phyloP scores from a whole-genome alignment of 352 stramenopile species.

The Globisporangium parvum region DNA sequence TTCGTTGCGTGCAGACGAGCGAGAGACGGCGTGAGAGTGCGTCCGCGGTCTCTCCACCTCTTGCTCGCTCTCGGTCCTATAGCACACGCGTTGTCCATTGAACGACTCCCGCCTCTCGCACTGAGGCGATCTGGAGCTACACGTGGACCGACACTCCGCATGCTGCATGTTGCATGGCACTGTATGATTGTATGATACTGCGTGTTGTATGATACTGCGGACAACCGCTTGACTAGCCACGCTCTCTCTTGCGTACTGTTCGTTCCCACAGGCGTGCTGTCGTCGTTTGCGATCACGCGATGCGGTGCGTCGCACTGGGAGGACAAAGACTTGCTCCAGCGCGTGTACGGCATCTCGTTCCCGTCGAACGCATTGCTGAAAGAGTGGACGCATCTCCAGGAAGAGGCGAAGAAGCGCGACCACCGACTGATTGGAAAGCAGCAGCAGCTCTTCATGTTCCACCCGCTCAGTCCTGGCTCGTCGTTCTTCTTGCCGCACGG shows the following conservation, averaged over 20 bases:
- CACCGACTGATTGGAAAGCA: conserved; percentile 92
- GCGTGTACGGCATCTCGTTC: conserved; percentile 97
- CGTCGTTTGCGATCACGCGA: conserved; percentile 94
- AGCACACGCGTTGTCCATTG: conserved; percentile 35
- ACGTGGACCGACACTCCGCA: conserved; percentile 62
- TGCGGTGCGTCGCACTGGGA: conserved; percentile 93
- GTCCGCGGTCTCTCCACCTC: conserved; percentile 11
- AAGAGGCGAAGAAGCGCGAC: conserved; percentile 96
- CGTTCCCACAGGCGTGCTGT: conserved; percentile 80
- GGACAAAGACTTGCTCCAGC: conserved; percentile 89
- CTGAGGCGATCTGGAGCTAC: conserved; percentile 72
- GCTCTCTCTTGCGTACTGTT: no score
- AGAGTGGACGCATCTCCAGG: conserved; percentile 83
- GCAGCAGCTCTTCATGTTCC: conserved; percentile 97
- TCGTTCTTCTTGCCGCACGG: conserved; percentile 98
- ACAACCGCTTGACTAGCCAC: no score
- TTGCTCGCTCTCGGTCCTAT: conserved; percentile 39
- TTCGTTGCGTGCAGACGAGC: conserved; percentile 70
- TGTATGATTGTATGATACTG: conserved; percentile 1
- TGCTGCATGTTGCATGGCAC: conserved; percentile 6
- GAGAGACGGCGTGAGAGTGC: conserved; percentile 60
- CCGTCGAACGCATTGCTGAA: conserved; percentile 86
- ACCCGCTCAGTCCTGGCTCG: conserved; percentile 93
- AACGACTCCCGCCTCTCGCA: conserved; percentile 77
- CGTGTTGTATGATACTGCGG: conserved; percentile 1